Evolutionary conservation across 164 flowering plant species (phyloP), one percentile per base, ranked within the genome.

Genomic region (Akebia trifoliata): DNA sequence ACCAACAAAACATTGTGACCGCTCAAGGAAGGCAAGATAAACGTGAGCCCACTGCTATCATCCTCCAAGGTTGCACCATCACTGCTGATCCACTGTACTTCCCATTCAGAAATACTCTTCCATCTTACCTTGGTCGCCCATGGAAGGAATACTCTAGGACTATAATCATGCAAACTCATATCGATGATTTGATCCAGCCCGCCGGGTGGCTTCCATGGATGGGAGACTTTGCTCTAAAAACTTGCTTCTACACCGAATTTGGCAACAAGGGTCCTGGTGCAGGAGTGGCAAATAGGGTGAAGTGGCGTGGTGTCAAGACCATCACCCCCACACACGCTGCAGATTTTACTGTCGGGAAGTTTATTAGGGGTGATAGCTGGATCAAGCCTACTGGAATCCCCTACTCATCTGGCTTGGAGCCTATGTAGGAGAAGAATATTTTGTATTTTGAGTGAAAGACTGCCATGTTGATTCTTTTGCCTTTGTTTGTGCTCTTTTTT

Each of bases 91-190:
- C 73, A 0, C 58, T 5, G 0, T 69, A 65, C 68, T 25, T 43
- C 12, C 61, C 81, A 0, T 21, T 71, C 1, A 72, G 60, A 55
- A 37, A 44, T 24, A 4, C 24, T 24, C 45, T 64, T 49, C 54
- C n/a, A 32, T 59, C 83, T 0, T 86, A 60, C 67, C 67, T 86
- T 0, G 94, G 87, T 0, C 64, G 86, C 10, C 94, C 94, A 18
- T 80, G 86, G 90, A 82, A 78, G 64, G 39, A 44, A 20, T 82
- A 22, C 48, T 70, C 90, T 0, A 74, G 77, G 50, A 74, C 80
- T 8, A 59, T 84, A 18, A 32, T 80, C 43, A 73, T 81, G 74
- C 66, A 81, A n/a, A 58, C 75, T 3, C 58, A 62, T 9, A 77
- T 86, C 8, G 85, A 69, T 17, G 74, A 62, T 4, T 25, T 76